These are phyloP conservation scores for Flaveria robusta DNA, from an alignment of 129 eudicot species.

Conservation along the genomic window DNA sequence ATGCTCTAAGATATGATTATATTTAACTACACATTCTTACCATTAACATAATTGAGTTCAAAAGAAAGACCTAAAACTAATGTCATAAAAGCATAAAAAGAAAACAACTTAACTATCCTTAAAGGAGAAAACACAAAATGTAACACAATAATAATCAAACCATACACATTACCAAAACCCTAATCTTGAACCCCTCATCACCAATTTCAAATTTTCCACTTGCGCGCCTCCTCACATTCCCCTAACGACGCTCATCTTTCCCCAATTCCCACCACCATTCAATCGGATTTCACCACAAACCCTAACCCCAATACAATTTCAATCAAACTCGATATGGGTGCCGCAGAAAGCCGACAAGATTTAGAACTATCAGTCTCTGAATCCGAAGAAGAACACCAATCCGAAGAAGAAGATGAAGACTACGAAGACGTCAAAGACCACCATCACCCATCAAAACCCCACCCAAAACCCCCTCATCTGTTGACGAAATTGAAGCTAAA, in stretches of 20 bases:
- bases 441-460: slow-evolving; percentile 41
- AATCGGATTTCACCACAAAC: neutral
- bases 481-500: slow-evolving; percentile 69
- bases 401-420: slow-evolving; percentile 36
- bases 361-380: slow-evolving; percentile 70
- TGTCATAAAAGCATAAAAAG: too few relatives aligned
- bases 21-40: too few relatives aligned
- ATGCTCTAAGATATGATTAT: too few relatives aligned
- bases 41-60: too few relatives aligned
- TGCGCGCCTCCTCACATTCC: slow-evolving; percentile 45
- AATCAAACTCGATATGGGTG: slow-evolving; percentile 49
- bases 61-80: too few relatives aligned
- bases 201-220: slow-evolving; percentile 36
- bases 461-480: slow-evolving; percentile 63
- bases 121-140: too few relatives aligned
- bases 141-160: too few relatives aligned
- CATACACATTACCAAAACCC: neutral
- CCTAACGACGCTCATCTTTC: slow-evolving; percentile 28
- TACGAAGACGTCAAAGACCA: slow-evolving; percentile 42
- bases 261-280: neutral
- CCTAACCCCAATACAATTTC: slow-evolving; percentile 8
- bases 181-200: neutral
- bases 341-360: slow-evolving; percentile 65
- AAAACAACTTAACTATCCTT: too few relatives aligned
- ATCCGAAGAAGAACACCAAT: slow-evolving; percentile 34